Evolutionary conservation across 179 eudicot species (phyloP).

Genomic region (Spergularia azorica): DNA sequence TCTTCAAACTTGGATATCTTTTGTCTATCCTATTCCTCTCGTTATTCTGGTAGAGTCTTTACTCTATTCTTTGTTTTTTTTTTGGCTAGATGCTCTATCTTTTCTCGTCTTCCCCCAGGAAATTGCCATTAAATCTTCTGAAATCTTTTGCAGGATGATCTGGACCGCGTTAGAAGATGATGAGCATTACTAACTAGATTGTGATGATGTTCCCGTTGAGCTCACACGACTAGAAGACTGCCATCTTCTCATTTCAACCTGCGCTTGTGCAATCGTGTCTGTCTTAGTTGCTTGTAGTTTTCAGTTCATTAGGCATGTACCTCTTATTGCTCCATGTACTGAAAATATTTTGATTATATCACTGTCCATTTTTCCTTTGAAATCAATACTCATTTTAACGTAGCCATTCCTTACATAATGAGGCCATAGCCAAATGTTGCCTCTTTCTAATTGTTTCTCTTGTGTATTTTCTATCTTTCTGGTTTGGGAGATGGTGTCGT

Average conservation of each 20-base stretch:
- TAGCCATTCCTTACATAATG: not conserved
- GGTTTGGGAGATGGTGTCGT: too few relatives aligned
- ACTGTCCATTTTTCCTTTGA: not conserved
- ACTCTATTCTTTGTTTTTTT: too few relatives aligned
- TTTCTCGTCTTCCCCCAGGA: not conserved
- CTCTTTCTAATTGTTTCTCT: too few relatives aligned
- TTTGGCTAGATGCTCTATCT: too few relatives aligned
- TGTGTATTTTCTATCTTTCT: too few relatives aligned
- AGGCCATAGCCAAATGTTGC: not conserved
- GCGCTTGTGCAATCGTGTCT: not conserved
- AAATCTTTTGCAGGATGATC: slow-evolving; percentile 53
- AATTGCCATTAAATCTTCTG: not conserved
- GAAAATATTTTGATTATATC: not conserved
- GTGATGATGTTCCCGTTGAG: slow-evolving; percentile 9
- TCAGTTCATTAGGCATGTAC: slow-evolving; percentile 20
- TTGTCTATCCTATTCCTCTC: slow-evolving; percentile 55
- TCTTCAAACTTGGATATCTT: slow-evolving; percentile 72
- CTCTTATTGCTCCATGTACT: slow-evolving; percentile 10
- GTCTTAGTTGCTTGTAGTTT: slow-evolving; percentile 16
- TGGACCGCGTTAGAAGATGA: slow-evolving; percentile 70
- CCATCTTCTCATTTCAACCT: not conserved
- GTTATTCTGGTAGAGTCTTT: slow-evolving; percentile 67
- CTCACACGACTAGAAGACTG: slow-evolving; percentile 12
- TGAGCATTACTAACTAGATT: slow-evolving; percentile 36
- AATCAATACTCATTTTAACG: not conserved